Conservation (phyloP, 495 filamentous ascomycete genomes). For the Penicillium diatomitis region DNA sequence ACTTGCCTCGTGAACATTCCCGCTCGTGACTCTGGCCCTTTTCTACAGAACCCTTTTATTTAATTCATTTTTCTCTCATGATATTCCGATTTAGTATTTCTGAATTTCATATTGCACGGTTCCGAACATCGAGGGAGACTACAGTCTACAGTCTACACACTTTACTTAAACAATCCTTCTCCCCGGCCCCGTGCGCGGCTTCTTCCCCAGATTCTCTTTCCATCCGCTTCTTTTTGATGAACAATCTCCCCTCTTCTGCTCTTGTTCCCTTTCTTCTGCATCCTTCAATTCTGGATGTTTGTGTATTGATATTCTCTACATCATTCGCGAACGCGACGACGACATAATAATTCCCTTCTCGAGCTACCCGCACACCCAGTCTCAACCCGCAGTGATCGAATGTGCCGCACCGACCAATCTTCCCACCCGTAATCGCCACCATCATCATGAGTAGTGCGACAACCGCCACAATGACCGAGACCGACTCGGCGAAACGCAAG, state of each 20-base stretch:
- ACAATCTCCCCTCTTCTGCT: not conserved
- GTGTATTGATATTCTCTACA: no score
- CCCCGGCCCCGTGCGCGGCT: constrained; percentile 10
- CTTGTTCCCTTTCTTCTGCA: not conserved
- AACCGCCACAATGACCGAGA: constrained; percentile 23
- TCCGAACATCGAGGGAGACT: no score
- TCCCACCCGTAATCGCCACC: constrained; percentile 3
- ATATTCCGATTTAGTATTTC: not conserved
- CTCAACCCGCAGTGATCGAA: constrained; percentile 4
- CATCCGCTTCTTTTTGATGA: constrained; percentile 9
- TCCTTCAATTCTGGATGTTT: not conserved
- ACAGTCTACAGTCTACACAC: not conserved
- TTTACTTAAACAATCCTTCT: constrained; percentile 16
- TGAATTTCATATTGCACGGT: not conserved
- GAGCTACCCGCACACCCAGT: not conserved
- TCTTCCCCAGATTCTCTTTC: constrained; percentile 17
- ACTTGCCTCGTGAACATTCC: no score
- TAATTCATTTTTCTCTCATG: no score
- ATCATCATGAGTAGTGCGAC: constrained; percentile 17
- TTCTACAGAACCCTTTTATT: no score
- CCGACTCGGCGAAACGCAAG: constrained; percentile 35
- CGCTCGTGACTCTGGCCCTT: no score
- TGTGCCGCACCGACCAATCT: constrained; percentile 8
- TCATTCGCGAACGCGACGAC: no score
- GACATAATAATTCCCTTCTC: no score